Conservation (phyloP, 2,329 filamentous ascomycete species). For the Monosporascus cannonballus region DNA sequence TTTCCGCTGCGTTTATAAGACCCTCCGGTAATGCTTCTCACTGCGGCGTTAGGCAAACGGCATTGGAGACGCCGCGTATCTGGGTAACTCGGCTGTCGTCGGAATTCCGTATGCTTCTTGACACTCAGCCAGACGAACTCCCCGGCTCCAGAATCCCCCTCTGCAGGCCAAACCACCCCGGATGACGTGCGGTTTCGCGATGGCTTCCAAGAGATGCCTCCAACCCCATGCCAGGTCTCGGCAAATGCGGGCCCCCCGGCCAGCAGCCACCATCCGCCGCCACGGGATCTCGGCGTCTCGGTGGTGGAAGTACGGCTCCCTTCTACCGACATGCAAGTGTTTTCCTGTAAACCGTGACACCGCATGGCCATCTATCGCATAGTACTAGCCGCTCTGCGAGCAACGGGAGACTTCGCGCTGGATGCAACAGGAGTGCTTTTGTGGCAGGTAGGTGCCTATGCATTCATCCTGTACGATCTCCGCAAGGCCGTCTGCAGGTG, state of each 20-base stretch:
- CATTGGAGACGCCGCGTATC: slow-evolving; percentile 16
- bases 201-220: slow-evolving; percentile 22
- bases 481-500: too few species aligned
- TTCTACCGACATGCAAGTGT: too few species aligned
- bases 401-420: too few species aligned
- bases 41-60: slow-evolving; percentile 17
- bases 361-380: too few species aligned
- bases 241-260: slow-evolving; percentile 28
- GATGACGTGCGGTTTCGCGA: slow-evolving; percentile 24
- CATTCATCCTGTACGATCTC: too few species aligned
- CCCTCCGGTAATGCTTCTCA: slow-evolving; percentile 25
- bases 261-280: slow-evolving; percentile 21
- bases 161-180: slow-evolving; percentile 37
- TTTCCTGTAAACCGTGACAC: too few species aligned
- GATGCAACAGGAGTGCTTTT: too few species aligned
- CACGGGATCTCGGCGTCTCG: slow-evolving; percentile 6
- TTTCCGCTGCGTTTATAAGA: slow-evolving; percentile 15
- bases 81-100: slow-evolving; percentile 15
- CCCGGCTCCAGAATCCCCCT: slow-evolving; percentile 26
- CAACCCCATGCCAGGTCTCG: slow-evolving; percentile 27
- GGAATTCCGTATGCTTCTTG: slow-evolving; percentile 27
- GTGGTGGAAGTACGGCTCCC: too few species aligned
- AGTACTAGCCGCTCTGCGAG: too few species aligned
- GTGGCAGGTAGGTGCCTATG: too few species aligned
- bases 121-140: slow-evolving; percentile 32